Evolutionary conservation across 192 early-diverging fungal species (phyloP), one percentile per base, ranked within the genome.

Genomic region (Coemansia umbellata): DNA sequence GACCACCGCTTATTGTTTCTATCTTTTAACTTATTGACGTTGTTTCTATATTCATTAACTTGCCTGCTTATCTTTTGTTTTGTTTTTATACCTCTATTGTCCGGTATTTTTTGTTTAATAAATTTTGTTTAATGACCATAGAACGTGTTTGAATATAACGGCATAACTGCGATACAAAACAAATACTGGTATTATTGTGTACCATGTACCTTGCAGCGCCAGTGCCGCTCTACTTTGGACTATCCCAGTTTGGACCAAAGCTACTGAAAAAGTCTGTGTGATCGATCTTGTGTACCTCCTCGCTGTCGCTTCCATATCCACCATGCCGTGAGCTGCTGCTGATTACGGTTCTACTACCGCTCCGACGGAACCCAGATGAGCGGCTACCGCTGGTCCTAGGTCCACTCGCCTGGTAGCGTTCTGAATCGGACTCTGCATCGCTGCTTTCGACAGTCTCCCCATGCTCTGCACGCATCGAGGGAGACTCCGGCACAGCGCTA

Each of bases 401-500:
- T n/a, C n/a, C n/a, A n/a, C n/a, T n/a, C n/a, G n/a, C n/a, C n/a
- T n/a, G n/a, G n/a, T n/a, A n/a, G n/a, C n/a, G n/a, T n/a, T n/a
- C n/a, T n/a, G n/a, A n/a, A n/a, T n/a, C n/a, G n/a, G n/a, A n/a
- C n/a, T n/a, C n/a, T n/a, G 22, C 43, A 3, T 36, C 58, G 22
- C 4, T 18, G 19, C 49, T 26, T 22, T 13, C 13, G 30, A n/a
- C 11, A 24, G 1, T 19, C 17, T 17, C 32, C 19, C 10, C 10
- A 21, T 11, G n/a, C 19, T 37, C 31, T 11, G 30, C 13, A 19
- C 30, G 31, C 6, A n/a, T 14, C 0, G 10, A 27, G 6, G 69
- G 69, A 41, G 69, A 72, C 49, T 72, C 69, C 4, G 69, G 69
- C 9, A 55, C 69, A 13, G 69, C 68, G 32, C 68, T 71, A 53